A percentile compares a stretch with the other conserved stretches of the same genome.
phyloP scores from a whole-genome alignment of 805 yeast genomes.

The Grigorovia yakushimaensis region DNA sequence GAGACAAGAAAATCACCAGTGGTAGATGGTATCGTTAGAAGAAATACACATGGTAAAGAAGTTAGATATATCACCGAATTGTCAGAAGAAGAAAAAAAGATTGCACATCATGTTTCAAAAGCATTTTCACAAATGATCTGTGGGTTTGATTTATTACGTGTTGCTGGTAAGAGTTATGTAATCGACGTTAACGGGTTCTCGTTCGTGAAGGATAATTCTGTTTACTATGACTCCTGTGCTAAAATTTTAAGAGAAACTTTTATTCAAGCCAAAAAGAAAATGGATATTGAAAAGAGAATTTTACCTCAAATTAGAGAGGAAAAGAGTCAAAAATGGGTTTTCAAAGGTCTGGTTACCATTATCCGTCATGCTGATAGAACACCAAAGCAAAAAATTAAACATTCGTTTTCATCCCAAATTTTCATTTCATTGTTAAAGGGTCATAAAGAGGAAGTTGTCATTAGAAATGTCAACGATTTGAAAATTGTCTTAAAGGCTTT shows the following conservation, averaged over 20 bases:
- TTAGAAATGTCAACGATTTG: constrained; percentile 79
- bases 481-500: constrained; percentile 80
- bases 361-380: constrained; percentile 98
- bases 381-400: constrained; percentile 95
- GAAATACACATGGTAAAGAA: constrained; percentile 97
- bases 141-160: constrained; percentile 91
- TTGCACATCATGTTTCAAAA: constrained; percentile 69
- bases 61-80: constrained; percentile 81
- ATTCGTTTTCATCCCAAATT: constrained; percentile 80
- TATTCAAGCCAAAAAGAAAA: constrained; percentile 44
- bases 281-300: constrained; percentile 33
- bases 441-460: constrained; percentile 91
- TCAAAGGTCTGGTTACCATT: constrained; percentile 85
- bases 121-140: constrained; percentile 89
- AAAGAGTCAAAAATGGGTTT: constrained; percentile 79
- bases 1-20: constrained; percentile 98
- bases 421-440: constrained; percentile 85
- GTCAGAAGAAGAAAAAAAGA: constrained; percentile 59
- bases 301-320: constrained; percentile 31
- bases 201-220: constrained; percentile 84
- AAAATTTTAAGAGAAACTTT: constrained; percentile 68
- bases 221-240: constrained; percentile 79
- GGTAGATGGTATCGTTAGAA: constrained; percentile 96
- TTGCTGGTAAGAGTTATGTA: constrained; percentile 78
- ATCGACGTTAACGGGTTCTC: constrained; percentile 98